Base-by-base conservation (phyloP, 805 yeast species). In the Pichia phayaonensis region DNA sequence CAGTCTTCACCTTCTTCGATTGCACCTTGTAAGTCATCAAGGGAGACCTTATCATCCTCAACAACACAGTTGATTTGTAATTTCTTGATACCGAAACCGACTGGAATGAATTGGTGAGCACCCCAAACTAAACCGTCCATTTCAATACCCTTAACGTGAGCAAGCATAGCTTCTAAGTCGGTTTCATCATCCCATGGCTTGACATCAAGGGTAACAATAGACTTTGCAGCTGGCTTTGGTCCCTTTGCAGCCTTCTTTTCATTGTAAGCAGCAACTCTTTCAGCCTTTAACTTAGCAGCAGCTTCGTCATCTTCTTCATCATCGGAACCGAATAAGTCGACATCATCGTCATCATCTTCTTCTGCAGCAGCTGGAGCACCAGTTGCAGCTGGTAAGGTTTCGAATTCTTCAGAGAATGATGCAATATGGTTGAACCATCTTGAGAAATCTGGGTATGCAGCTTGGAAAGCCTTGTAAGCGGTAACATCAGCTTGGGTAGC, bases 111-210 rank as follows among this genome's bases (percentile, higher is more conserved):
- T 77, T 85, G 90, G 81, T 78, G 84, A 67, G 90, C 97, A 87
- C 99, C 99, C 99, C 99, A 94, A 60, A 73, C 75, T 70, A 94
- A 84, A 83, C 99, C 99, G 44, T 94, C 99, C 76, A 73, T 73
- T 71, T 82, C 87, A 64, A 92, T 74, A 63, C 79, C 68, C 82
- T 89, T 90, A 68, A 90, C 97, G 74, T 82, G 81, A 57, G 85
- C 90, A 63, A 88, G 73, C 76, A 94, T 70, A 73, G 84, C 84
- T 57, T 94, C 95, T 71, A 94, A 80, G 71, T 92, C 84, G 64
- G 99, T 94, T 81, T 94, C 98, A 69, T 94, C 99, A 75, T 94
- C 99, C 99, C 99, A 94, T 77, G 97, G 98, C 84, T 94, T 94
- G 65, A 94, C 95, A 66, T 94, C 99, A 66, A 94, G 70, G 68